These are phyloP conservation scores for Cordyceps tenuipes DNA, from an alignment of 2,329 filamentous ascomycete genomes.

Conservation along the genomic window DNA sequence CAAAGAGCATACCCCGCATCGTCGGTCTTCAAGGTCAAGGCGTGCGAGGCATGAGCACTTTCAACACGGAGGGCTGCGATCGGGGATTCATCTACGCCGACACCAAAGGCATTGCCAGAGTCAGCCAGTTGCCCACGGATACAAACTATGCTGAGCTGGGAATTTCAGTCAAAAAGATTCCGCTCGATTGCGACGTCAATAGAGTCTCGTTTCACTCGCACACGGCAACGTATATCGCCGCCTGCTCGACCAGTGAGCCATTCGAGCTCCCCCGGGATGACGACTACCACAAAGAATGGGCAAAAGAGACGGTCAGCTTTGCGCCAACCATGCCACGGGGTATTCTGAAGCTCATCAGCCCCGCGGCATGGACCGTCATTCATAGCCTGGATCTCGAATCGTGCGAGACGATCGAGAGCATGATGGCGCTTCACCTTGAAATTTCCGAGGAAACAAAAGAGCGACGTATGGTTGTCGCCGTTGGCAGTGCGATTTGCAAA, in stretches of 20 bases:
- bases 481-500: slow-evolving; percentile 77
- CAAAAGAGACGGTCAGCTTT: slow-evolving; percentile 56
- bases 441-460: slow-evolving; percentile 87
- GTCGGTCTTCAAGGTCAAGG: slow-evolving; percentile 61
- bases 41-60: slow-evolving; percentile 63
- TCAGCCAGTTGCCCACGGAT: slow-evolving; percentile 60
- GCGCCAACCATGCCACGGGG: slow-evolving; percentile 65
- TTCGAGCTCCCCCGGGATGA: slow-evolving; percentile 86
- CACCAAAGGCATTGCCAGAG: slow-evolving; percentile 59
- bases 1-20: slow-evolving; percentile 67
- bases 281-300: slow-evolving; percentile 73
- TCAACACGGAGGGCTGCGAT: slow-evolving; percentile 70
- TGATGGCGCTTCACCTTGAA: slow-evolving; percentile 79
- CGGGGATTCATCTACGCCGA: slow-evolving; percentile 79
- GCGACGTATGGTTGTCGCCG: slow-evolving; percentile 69
- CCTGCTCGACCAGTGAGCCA: slow-evolving; percentile 56
- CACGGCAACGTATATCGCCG: slow-evolving; percentile 67
- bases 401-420: slow-evolving; percentile 69
- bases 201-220: slow-evolving; percentile 69
- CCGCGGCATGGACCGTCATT: slow-evolving; percentile 68
- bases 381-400: slow-evolving; percentile 66
- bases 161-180: slow-evolving; percentile 64
- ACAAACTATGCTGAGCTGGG: slow-evolving; percentile 66
- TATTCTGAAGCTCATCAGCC: slow-evolving; percentile 69
- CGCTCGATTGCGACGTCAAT: slow-evolving; percentile 61